A percentile compares a stretch with the other conserved stretches of the same genome.
phyloP scores from a whole-genome alignment of 768 basidiomycete species.

The Boletus bicolor region DNA sequence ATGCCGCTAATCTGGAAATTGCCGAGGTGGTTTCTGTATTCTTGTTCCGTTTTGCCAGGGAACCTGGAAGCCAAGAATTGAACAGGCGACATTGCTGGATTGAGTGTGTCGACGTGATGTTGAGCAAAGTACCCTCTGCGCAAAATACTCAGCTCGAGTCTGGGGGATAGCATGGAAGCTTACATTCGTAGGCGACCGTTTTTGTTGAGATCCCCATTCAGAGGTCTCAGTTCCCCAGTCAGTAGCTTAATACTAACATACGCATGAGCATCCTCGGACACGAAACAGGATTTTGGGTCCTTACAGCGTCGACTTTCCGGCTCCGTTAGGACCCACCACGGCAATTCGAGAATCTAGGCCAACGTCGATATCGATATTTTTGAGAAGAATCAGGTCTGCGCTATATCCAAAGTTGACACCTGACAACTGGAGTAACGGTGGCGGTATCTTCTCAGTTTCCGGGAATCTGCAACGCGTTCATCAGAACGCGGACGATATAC shows the following conservation, averaged over 20 bases:
- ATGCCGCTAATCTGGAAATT: conserved; percentile 97
- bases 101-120: conserved; percentile 91
- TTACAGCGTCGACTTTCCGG: conserved; percentile 93
- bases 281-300: conserved; percentile 21
- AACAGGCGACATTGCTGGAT: conserved; percentile 84
- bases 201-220: conserved; percentile 74
- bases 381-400: conserved; percentile 71
- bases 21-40: conserved; percentile 91
- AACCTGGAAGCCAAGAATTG: conserved; percentile 89
- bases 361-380: conserved; percentile 83
- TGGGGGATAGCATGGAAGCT: conserved; percentile 24
- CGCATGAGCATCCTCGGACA: conserved; percentile 3
- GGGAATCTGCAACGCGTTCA: conserved; percentile 60
- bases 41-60: conserved; percentile 94
- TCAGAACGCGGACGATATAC: not conserved
- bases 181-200: conserved; percentile 92
- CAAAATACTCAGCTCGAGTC: not conserved
- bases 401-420: conserved; percentile 89
- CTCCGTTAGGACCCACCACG: conserved; percentile 92
- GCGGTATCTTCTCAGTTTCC: conserved; percentile 95
- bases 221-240: conserved; percentile 18
- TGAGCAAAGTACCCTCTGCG: conserved; percentile 87
- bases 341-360: conserved; percentile 94
- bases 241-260: conserved; percentile 74
- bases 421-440: conserved; percentile 89